A percentile compares a stretch with the other conserved stretches of the same genome.
phyloP scores from a whole-genome alignment of 2,329 filamentous ascomycete genomes.

The Calonectria ilicicola region DNA sequence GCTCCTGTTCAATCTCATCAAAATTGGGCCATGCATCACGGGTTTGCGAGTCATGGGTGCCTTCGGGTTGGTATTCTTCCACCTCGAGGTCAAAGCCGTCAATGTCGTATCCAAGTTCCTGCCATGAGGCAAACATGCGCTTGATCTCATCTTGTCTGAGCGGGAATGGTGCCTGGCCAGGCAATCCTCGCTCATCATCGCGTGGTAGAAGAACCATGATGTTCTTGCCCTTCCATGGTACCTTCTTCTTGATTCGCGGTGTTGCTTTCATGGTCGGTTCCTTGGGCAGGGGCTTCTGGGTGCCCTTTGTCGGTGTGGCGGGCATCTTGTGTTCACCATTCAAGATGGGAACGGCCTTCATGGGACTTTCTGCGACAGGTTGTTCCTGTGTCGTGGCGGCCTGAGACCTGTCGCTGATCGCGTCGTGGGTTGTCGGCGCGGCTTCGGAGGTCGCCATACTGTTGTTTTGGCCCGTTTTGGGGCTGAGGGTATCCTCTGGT shows the following conservation, averaged over 20 bases:
- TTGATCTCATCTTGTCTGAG: conserved; percentile 67
- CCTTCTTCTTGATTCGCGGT: conserved; percentile 75
- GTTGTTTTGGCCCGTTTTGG: conserved; percentile 44
- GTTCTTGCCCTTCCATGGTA: conserved; percentile 81
- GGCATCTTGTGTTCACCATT: conserved; percentile 47
- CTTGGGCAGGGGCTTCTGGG: conserved; percentile 52
- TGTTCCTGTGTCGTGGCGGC: conserved; percentile 40
- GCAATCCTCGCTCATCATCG: conserved; percentile 73
- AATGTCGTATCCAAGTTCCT: conserved; percentile 76
- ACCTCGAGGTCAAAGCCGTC: conserved; percentile 75
- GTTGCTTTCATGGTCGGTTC: conserved; percentile 54
- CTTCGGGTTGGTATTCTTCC: conserved; percentile 53
- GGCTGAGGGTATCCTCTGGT: conserved; percentile 44
- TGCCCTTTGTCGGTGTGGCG: conserved; percentile 50
- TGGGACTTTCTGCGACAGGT: conserved; percentile 42
- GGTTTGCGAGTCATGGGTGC: conserved; percentile 69
- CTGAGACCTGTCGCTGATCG: conserved; percentile 41
- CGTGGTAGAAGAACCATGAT: conserved; percentile 78
- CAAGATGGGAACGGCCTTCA: conserved; percentile 29
- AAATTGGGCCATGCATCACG: conserved; percentile 75
- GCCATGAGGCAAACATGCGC: conserved; percentile 74
- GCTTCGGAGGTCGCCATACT: conserved; percentile 49
- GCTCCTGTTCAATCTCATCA: conserved; percentile 68
- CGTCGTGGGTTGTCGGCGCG: conserved; percentile 44
- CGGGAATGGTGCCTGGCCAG: conserved; percentile 65